Evolutionary conservation across 306 rosid species (phyloP).

Genomic region (Ormosia semicastrata): DNA sequence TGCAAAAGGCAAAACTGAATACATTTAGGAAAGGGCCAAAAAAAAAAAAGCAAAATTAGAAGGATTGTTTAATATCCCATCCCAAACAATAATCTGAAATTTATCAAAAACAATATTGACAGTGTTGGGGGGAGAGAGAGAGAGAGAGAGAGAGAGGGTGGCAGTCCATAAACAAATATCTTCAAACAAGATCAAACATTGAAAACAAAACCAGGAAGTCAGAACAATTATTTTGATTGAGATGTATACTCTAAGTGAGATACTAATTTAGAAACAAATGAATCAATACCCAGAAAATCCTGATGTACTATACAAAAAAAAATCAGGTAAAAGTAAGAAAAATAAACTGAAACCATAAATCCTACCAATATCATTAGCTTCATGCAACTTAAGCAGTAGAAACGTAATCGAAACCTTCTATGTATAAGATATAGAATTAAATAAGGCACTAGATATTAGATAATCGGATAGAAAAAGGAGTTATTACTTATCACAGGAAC

Average conservation of each 20-base stretch:
- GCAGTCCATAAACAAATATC: background rate
- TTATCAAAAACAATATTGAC: background rate
- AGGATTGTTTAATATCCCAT: conserved; percentile 3
- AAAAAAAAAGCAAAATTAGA: conserved; percentile 7
- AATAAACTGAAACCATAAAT: conserved; percentile 15
- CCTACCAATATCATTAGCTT: background rate
- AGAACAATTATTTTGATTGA: background rate
- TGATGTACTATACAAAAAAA: background rate
- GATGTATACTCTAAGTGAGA: background rate
- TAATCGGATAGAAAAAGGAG: conserved; percentile 1
- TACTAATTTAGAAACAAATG: conserved; percentile 9
- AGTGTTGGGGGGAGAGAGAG: background rate
- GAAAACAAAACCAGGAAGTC: background rate
- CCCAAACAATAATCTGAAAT: conserved; percentile 9
- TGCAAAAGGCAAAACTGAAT: conserved; percentile 39
- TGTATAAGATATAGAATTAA: background rate
- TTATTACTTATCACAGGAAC: background rate
- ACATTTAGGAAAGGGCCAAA: background rate
- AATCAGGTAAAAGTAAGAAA: background rate
- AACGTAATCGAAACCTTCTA: background rate
- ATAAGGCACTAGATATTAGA: background rate
- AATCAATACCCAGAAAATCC: background rate
- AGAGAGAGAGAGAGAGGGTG: background rate
- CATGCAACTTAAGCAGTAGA: background rate
- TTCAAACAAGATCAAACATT: conserved; percentile 27